Base-by-base conservation (phyloP, 176 grass and related monocot genomes). In the Themeda triandra region DNA sequence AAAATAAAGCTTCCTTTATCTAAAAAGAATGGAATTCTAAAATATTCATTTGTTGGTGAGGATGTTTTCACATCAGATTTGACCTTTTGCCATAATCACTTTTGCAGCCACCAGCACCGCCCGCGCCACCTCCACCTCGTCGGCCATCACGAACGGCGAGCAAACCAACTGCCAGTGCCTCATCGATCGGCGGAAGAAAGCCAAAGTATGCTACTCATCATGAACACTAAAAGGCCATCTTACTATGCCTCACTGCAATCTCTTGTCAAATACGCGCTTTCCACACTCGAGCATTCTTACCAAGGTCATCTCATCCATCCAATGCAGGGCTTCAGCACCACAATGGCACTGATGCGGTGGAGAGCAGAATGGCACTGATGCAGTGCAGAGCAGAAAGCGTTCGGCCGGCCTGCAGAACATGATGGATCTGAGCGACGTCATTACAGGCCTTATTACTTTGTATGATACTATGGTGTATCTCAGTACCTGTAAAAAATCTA, bases 141-240 rank as follows among this genome's bases (percentile, higher is more conserved):
- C 83, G 68, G 25, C 30, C 71, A 29, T 81, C 78, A 6, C 79
- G 62, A 76, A 77, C 36, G 41, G 67, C 19, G 13, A 92, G 82
- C 81, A 96, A 88, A 84, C 41, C 75, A 79, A 84, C 66, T 10
- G 25, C 67, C 59, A 79, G 71, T 21, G 76, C 59, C 58, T 45
- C 81, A 63, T 91, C 90, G 21, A 72, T 66, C 10, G 73, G 78
- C 49, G 84, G 75, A 73, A 94, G 90, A 89, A 96, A 92, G 69
- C 82, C 86, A 66, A 99, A 90, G 92, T 99, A 92, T 64, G 78
- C 8, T 80, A 75, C 69, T 73, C 42, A 83, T 81, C 66, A 81
- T 78, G 74, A 37, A 69, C 24, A 54, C 40, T 15, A 2, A 19
- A 86, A 90, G 49, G 48, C 32, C 17, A 51, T 68, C 75, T 74